A percentile compares a stretch with the other conserved stretches of the same genome.
Conservation (phyloP, 2,329 filamentous ascomycete species). For the Apiospora marii region DNA sequence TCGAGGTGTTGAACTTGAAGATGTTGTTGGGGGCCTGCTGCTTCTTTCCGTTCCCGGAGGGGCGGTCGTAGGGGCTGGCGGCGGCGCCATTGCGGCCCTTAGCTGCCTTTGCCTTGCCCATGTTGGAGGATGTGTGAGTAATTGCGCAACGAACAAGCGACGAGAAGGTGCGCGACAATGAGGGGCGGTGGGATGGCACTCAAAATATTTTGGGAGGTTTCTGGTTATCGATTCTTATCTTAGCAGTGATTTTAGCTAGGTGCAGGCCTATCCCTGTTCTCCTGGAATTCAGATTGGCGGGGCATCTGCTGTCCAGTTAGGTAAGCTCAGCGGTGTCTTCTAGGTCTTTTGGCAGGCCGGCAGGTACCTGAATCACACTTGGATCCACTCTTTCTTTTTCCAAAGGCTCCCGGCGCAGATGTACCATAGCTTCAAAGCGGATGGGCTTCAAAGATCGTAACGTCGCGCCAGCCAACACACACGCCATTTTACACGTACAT, state of each 20-base stretch:
- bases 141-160: slow-evolving; percentile 6
- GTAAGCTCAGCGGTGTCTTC: not conserved
- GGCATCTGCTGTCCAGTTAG: not conserved
- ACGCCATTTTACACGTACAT: not conserved
- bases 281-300: slow-evolving; percentile 10
- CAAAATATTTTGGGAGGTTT: slow-evolving; percentile 20
- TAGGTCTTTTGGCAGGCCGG: not conserved
- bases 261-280: not conserved
- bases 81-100: slow-evolving; percentile 44
- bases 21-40: slow-evolving; percentile 72
- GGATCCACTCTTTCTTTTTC: not conserved
- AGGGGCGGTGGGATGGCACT: slow-evolving; percentile 19
- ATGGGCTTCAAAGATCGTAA: not conserved
- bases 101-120: slow-evolving; percentile 52
- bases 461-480: not conserved
- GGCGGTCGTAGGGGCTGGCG: slow-evolving; percentile 52
- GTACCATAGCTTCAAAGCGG: not conserved
- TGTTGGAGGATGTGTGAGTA: slow-evolving; percentile 30
- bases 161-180: not conserved
- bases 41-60: slow-evolving; percentile 34
- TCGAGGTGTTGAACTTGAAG: slow-evolving; percentile 91
- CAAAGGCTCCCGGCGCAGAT: not conserved
- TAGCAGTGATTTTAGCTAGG: not conserved
- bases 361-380: not conserved
- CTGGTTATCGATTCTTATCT: slow-evolving; percentile 4